Conservation (phyloP, 495 filamentous ascomycete genomes). For the Hypoxylon perforatum region DNA sequence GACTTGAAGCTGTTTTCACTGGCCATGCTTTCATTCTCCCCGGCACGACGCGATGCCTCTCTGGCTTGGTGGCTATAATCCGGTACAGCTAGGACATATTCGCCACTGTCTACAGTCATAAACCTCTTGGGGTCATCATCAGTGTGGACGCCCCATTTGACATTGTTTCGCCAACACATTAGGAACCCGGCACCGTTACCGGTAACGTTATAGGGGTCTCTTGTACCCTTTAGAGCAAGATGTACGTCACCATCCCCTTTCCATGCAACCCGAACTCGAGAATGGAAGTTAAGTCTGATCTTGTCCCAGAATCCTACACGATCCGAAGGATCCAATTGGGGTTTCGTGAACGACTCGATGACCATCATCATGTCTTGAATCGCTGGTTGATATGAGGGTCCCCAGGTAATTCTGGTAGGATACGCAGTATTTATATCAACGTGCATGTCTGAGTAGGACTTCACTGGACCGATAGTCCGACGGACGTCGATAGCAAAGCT, state of each 20-base stretch:
- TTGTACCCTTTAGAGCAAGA: slow-evolving; percentile 88
- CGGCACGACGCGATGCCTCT: slow-evolving; percentile 65
- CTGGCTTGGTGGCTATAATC: slow-evolving; percentile 91
- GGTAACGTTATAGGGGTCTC: slow-evolving; percentile 93
- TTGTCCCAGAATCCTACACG: slow-evolving; percentile 99
- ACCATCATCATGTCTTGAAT: slow-evolving; percentile 99
- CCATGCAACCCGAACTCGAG: slow-evolving; percentile 88
- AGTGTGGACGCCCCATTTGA: slow-evolving; percentile 82
- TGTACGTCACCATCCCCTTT: slow-evolving; percentile 96
- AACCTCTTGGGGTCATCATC: slow-evolving; percentile 89
- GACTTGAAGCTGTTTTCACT: slow-evolving; percentile 75
- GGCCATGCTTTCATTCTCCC: slow-evolving; percentile 71
- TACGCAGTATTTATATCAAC: slow-evolving; percentile 92
- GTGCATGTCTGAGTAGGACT: slow-evolving; percentile 92
- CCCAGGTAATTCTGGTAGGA: slow-evolving; percentile 95
- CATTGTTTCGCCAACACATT: slow-evolving; percentile 97
- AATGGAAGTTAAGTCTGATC: slow-evolving; percentile 93
- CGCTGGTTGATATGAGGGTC: slow-evolving; percentile 95
- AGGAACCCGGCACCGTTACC: slow-evolving; percentile 93
- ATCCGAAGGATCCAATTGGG: slow-evolving; percentile 92
- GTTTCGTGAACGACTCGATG: slow-evolving; percentile 96
- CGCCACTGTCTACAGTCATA: slow-evolving; percentile 94
- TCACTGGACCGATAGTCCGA: slow-evolving; percentile 92
- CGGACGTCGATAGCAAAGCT: slow-evolving; percentile 86
- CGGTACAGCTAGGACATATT: slow-evolving; percentile 92